phyloP scores from a whole-genome alignment of 768 basidiomycete genomes.

The Collybia mongolica region DNA sequence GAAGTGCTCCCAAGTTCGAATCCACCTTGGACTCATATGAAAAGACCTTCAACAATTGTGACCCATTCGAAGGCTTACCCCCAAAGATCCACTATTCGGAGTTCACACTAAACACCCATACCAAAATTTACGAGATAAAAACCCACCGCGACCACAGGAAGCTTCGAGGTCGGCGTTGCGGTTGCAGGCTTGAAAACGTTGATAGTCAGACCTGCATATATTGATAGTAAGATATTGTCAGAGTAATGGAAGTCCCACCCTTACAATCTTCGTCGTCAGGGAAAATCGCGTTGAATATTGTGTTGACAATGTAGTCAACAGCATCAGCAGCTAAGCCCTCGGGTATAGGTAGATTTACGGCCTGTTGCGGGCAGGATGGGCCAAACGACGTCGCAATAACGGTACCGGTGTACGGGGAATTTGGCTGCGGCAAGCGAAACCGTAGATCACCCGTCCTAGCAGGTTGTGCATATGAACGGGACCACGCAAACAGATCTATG shows the following conservation, averaged over 20 bases:
- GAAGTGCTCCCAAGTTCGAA: slow-evolving; percentile 23
- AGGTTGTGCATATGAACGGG: neutral
- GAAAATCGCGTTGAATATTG: slow-evolving; percentile 20
- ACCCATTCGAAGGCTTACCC: slow-evolving; percentile 15
- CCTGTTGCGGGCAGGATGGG: slow-evolving; percentile 47
- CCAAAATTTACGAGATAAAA: slow-evolving; percentile 1
- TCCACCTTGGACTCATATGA: slow-evolving; percentile 19
- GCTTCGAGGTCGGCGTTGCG: slow-evolving; percentile 27
- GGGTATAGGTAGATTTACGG: slow-evolving; percentile 27
- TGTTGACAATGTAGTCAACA: slow-evolving; percentile 27
- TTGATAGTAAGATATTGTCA: slow-evolving; percentile 20
- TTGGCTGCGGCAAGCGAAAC: slow-evolving; percentile 39
- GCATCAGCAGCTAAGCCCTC: slow-evolving; percentile 24
- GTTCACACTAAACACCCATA: neutral
- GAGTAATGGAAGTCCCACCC: slow-evolving; percentile 15
- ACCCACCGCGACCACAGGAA: slow-evolving; percentile 41
- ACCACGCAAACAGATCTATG: neutral
- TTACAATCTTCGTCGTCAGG: slow-evolving; percentile 42
- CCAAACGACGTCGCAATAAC: slow-evolving; percentile 40
- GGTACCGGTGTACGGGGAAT: slow-evolving; percentile 33
- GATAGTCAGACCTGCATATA: slow-evolving; percentile 34
- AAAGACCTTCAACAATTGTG: neutral
- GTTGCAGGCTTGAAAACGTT: slow-evolving; percentile 39
- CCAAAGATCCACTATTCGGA: slow-evolving; percentile 32
- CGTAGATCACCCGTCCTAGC: slow-evolving; percentile 37